Percentiles rank a stretch among this genome's conserved stretches.
These are phyloP conservation scores for Xylaria sp. DNA, from an alignment of 2,329 filamentous ascomycete species.

Conservation along the genomic window DNA sequence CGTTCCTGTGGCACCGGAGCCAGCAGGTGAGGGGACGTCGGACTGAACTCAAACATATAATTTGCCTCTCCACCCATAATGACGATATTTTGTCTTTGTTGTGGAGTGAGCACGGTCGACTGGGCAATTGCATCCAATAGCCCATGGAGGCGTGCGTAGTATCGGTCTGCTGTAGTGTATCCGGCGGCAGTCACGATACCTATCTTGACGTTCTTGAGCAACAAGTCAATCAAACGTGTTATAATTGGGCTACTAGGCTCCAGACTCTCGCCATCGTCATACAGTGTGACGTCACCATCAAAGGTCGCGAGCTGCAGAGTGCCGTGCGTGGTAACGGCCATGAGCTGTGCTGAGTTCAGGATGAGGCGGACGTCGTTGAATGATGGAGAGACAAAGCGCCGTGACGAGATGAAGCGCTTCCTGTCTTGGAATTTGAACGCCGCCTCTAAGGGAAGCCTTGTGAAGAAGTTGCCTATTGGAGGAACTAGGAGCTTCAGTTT, in stretches of 20 bases:
- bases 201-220: constrained; percentile 82
- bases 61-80: constrained; percentile 97
- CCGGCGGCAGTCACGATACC: constrained; percentile 97
- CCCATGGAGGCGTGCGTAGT: constrained; percentile 88
- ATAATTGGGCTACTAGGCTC: constrained; percentile 82
- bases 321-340: constrained; percentile 82
- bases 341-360: constrained; percentile 93
- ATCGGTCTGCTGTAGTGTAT: constrained; percentile 87
- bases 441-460: constrained; percentile 83
- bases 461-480: constrained; percentile 93
- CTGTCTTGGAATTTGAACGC: constrained; percentile 92
- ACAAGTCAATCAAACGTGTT: constrained; percentile 72
- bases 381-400: constrained; percentile 92
- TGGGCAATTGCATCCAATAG: constrained; percentile 81
- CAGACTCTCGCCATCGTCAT: constrained; percentile 87
- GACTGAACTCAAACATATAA: constrained; percentile 87
- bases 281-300: constrained; percentile 96
- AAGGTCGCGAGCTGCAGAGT: constrained; percentile 90
- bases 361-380: constrained; percentile 97
- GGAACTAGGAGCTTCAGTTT: constrained; percentile 95
- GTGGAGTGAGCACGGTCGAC: constrained; percentile 67
- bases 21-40: constrained; percentile 73
- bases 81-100: constrained; percentile 81
- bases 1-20: constrained; percentile 71
- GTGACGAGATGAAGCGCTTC: constrained; percentile 85